These are phyloP conservation scores for Coemansia guatemalensis DNA, from an alignment of 192 early-diverging fungal species.

Conservation along the genomic window DNA sequence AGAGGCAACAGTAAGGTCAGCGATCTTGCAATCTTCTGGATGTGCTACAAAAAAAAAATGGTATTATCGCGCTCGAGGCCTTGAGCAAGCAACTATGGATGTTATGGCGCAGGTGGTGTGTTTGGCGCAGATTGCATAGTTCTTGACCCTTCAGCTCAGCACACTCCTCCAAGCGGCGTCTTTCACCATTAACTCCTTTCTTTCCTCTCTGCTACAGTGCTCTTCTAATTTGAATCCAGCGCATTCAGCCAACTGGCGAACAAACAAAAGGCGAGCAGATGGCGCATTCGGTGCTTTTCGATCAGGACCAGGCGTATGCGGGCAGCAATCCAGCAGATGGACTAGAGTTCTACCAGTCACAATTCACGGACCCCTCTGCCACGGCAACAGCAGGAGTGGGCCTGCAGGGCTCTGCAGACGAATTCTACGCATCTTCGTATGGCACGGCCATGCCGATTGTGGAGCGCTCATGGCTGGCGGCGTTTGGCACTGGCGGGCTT, in stretches of 20 bases:
- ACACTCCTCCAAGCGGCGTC: too few relatives aligned
- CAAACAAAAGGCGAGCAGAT: conserved; percentile 9
- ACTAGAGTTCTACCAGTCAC: conserved; percentile 52
- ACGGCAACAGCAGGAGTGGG: conserved; percentile 21
- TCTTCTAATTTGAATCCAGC: neutral
- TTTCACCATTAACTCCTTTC: neutral
- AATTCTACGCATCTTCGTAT: conserved; percentile 52
- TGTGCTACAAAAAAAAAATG: too few relatives aligned
- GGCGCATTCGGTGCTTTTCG: conserved; percentile 55
- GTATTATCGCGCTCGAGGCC: too few relatives aligned
- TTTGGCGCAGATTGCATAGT: too few relatives aligned
- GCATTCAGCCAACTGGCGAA: neutral
- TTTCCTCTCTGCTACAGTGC: neutral
- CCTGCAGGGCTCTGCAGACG: conserved; percentile 41
- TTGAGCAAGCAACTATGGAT: too few relatives aligned
- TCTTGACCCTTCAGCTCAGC: too few relatives aligned
- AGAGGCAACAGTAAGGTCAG: too few relatives aligned
- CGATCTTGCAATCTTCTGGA: too few relatives aligned
- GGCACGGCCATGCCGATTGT: conserved; percentile 50
- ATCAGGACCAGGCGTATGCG: conserved; percentile 41
- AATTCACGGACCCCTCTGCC: conserved; percentile 42
- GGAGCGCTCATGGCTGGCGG: conserved; percentile 56
- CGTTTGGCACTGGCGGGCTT: conserved; percentile 91
- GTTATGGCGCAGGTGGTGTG: too few relatives aligned
- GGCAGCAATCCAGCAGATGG: conserved; percentile 33